phyloP scores from a whole-genome alignment of 768 basidiomycete species.

The Lentinula edodes region DNA sequence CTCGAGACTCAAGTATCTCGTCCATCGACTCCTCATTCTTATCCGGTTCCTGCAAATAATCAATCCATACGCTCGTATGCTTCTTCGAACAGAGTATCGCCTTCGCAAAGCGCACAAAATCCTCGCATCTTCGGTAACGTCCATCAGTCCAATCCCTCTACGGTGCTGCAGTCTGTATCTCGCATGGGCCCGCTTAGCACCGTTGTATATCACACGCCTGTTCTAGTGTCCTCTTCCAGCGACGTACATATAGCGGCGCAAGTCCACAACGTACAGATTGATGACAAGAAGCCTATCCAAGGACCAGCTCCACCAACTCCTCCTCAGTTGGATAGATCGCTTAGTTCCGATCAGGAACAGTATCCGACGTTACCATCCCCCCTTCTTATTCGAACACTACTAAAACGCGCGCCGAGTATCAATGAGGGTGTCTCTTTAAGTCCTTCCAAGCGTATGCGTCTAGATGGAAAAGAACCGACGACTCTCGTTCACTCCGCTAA shows the following conservation, averaged over 20 bases:
- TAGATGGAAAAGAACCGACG: neutral
- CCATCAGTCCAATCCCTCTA: neutral
- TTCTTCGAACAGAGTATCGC: too few species aligned
- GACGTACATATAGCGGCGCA: neutral
- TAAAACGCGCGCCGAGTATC: neutral
- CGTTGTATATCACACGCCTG: neutral
- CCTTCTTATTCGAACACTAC: neutral
- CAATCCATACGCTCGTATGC: too few species aligned
- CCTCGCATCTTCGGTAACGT: neutral
- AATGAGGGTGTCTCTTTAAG: neutral
- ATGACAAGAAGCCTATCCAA: neutral
- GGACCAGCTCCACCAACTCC: conserved; percentile 2
- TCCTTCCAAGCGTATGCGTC: neutral
- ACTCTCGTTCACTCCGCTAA: neutral
- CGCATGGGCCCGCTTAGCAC: neutral
- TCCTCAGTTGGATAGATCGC: conserved; percentile 2
- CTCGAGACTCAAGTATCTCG: too few species aligned
- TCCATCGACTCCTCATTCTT: neutral
- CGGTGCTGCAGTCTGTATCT: neutral
- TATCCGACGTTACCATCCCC: neutral
- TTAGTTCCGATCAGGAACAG: conserved; percentile 4
- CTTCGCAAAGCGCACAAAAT: too few species aligned
- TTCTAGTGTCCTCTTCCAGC: neutral
- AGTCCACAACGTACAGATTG: neutral
- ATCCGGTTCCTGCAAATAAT: neutral